These are phyloP conservation scores for Incumbomyces lentus DNA, from an alignment of 2,329 filamentous ascomycete genomes.

Conservation along the genomic window DNA sequence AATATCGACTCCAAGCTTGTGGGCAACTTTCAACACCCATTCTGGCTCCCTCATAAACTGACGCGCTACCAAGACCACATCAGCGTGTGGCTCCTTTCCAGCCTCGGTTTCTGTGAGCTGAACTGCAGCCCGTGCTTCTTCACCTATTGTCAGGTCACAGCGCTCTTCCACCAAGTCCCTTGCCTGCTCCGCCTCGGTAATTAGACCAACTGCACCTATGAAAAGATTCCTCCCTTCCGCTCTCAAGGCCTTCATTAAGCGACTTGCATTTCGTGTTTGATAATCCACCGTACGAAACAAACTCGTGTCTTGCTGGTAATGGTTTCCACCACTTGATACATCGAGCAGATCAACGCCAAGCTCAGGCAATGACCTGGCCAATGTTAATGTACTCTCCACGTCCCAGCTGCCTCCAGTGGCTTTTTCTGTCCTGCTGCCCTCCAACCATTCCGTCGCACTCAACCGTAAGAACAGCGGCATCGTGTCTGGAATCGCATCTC, in stretches of 20 bases:
- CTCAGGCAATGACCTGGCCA: conserved; percentile 58
- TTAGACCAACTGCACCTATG: conserved; percentile 44
- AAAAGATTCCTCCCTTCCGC: conserved; percentile 31
- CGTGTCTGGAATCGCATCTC: conserved; percentile 51
- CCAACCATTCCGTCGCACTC: conserved; percentile 66
- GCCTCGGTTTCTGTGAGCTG: conserved; percentile 15
- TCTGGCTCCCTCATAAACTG: conserved; percentile 47
- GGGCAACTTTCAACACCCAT: conserved; percentile 44
- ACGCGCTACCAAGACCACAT: conserved; percentile 42
- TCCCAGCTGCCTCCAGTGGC: conserved; percentile 49
- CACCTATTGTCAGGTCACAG: conserved; percentile 12
- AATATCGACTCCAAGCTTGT: conserved; percentile 39
- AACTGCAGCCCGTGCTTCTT: conserved; percentile 17
- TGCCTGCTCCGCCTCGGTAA: conserved; percentile 44
- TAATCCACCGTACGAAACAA: conserved; percentile 35
- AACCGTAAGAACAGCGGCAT: conserved; percentile 67
- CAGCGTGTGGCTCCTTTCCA: conserved; percentile 24
- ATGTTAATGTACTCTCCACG: conserved; percentile 49
- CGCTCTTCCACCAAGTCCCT: conserved; percentile 34
- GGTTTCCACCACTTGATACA: conserved; percentile 61
- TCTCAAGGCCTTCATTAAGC: conserved; percentile 33
- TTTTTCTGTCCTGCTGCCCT: conserved; percentile 36
- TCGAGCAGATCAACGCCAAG: conserved; percentile 75
- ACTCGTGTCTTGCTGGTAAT: conserved; percentile 35
- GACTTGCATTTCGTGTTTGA: conserved; percentile 39